Evolutionary conservation across 75 land plant species (phyloP).

Genomic region (Pinus taeda): DNA sequence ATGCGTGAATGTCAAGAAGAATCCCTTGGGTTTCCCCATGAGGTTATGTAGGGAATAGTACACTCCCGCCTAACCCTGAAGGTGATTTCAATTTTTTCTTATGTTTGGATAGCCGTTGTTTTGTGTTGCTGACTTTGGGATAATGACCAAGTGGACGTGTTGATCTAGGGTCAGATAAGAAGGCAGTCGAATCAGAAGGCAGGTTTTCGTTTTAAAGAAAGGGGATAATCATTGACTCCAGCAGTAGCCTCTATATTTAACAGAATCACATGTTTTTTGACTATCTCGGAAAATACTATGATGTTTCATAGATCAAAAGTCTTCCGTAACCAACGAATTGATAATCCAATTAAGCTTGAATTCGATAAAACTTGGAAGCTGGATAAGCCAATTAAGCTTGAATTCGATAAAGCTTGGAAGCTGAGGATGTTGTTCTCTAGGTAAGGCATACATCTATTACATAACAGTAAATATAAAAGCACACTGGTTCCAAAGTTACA

Average conservation of each 20-base stretch:
- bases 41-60: too few relatives aligned
- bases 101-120: too few relatives aligned
- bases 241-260: neutral
- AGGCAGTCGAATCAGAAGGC: too few relatives aligned
- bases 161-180: too few relatives aligned
- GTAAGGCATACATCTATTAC: neutral
- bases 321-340: neutral
- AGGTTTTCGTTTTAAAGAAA: neutral
- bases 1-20: too few relatives aligned
- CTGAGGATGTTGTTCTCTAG: neutral
- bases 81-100: too few relatives aligned
- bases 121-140: too few relatives aligned
- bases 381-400: too few relatives aligned
- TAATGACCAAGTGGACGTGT: too few relatives aligned
- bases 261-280: neutral
- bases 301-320: constrained; percentile 4
- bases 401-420: neutral
- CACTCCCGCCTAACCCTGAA: too few relatives aligned
- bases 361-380: neutral
- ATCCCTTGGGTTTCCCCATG: too few relatives aligned
- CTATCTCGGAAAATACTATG: neutral
- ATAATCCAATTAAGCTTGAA: neutral
- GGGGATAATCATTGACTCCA: neutral
- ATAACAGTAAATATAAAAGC: neutral
- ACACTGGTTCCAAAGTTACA: constrained; percentile 2